Evolutionary conservation across 441 rosid genomes (phyloP).

Genomic region (Pelargonium citronellum): DNA sequence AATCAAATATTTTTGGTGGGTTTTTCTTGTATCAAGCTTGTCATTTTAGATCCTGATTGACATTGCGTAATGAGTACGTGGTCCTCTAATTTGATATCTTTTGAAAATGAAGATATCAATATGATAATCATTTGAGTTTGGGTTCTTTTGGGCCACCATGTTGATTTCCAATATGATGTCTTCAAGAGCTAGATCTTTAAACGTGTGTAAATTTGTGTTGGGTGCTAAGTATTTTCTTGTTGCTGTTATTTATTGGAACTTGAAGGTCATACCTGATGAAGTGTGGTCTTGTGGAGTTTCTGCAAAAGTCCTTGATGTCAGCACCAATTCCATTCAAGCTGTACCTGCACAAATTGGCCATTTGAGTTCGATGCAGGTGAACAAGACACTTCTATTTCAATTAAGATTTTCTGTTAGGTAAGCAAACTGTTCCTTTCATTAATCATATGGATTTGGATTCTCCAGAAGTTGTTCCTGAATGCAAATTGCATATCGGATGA

Average conservation of each 20-base stretch:
- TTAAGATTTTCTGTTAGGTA: constrained; percentile 15
- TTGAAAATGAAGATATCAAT: neutral
- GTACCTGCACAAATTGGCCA: constrained; percentile 47
- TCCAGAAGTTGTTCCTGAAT: constrained; percentile 58
- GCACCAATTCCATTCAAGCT: constrained; percentile 49
- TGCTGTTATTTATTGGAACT: constrained; percentile 22
- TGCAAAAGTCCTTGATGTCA: constrained; percentile 56
- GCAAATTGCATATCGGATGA: constrained; percentile 59
- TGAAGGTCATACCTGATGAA: constrained; percentile 71
- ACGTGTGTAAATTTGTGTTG: neutral
- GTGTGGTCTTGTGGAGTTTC: constrained; percentile 62
- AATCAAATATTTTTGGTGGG: neutral
- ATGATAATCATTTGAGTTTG: neutral
- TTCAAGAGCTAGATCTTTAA: neutral
- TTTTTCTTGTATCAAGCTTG: neutral
- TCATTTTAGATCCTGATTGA: neutral
- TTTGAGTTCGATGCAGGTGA: constrained; percentile 52
- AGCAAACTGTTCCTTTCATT: neutral
- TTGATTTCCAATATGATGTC: neutral
- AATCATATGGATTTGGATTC: constrained; percentile 2
- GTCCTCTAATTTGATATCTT: neutral
- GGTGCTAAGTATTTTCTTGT: constrained; percentile 3
- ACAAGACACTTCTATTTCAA: constrained; percentile 10
- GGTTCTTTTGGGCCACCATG: neutral
- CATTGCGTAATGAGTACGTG: neutral